Percentiles rank a stretch among this genome's conserved stretches.
Evolutionary conservation across 495 filamentous ascomycete species (phyloP).

Genomic region (Durotheca rogersii): DNA sequence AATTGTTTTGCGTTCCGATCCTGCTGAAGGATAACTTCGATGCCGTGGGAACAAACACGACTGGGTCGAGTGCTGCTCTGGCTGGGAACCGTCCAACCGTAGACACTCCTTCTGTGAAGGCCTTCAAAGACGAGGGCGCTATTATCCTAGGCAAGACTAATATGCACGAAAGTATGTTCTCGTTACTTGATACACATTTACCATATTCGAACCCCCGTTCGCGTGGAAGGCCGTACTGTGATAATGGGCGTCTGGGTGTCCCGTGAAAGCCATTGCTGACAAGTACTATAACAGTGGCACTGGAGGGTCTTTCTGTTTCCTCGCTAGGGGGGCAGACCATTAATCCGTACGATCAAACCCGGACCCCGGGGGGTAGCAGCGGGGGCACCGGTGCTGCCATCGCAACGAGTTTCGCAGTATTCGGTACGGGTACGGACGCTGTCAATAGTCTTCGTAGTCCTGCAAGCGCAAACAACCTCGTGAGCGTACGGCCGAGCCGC

Average conservation of each 20-base stretch:
- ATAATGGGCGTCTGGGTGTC: not conserved
- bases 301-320: slow-evolving; percentile 62
- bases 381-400: slow-evolving; percentile 63
- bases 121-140: slow-evolving; percentile 55
- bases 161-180: slow-evolving; percentile 52
- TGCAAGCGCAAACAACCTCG: slow-evolving; percentile 61
- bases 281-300: slow-evolving; percentile 43
- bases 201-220: slow-evolving; percentile 13
- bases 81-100: slow-evolving; percentile 41
- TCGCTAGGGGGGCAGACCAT: slow-evolving; percentile 61
- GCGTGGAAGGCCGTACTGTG: too few species aligned
- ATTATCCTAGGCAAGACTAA: slow-evolving; percentile 69
- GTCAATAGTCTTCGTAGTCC: slow-evolving; percentile 63
- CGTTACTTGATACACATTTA: not conserved
- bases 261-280: slow-evolving; percentile 3
- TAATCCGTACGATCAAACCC: slow-evolving; percentile 62
- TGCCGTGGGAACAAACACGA: slow-evolving; percentile 55
- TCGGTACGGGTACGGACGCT: slow-evolving; percentile 64
- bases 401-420: slow-evolving; percentile 57
- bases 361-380: slow-evolving; percentile 65
- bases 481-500: slow-evolving; percentile 61
- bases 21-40: slow-evolving; percentile 67
- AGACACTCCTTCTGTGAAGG: slow-evolving; percentile 54
- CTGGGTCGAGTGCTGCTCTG: slow-evolving; percentile 53
- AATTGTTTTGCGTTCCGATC: slow-evolving; percentile 59